These are phyloP conservation scores for Platanthera zijinensis DNA, from an alignment of 106 monocot genomes.

Conservation along the genomic window DNA sequence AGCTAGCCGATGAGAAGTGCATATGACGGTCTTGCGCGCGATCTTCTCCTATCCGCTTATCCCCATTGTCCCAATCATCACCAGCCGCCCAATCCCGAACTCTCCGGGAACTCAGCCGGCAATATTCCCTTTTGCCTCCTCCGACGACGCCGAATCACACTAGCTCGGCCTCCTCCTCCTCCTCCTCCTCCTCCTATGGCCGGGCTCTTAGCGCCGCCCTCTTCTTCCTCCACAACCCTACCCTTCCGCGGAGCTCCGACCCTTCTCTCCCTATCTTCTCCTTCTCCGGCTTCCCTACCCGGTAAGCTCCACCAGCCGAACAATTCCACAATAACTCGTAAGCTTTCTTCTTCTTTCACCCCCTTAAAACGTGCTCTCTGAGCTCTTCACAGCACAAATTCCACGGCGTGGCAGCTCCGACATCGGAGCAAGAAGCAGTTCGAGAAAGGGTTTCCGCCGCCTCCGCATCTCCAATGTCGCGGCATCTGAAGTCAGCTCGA, in stretches of 20 bases:
- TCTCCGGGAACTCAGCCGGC: too few species aligned
- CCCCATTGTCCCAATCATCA: too few species aligned
- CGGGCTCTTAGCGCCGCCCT: conserved; percentile 15
- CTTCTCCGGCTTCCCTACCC: conserved; percentile 19
- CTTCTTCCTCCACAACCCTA: conserved; percentile 12
- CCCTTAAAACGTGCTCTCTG: neutral
- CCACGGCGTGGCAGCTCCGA: neutral
- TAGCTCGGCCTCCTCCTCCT: neutral
- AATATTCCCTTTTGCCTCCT: too few species aligned
- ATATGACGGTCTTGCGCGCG: too few species aligned
- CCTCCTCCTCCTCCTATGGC: conserved; percentile 20
- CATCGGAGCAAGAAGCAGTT: neutral
- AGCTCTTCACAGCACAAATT: conserved; percentile 10
- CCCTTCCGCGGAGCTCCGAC: conserved; percentile 9
- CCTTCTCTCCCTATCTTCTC: neutral
- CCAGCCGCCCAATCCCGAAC: too few species aligned
- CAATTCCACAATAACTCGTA: neutral
- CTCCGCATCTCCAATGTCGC: conserved; percentile 36
- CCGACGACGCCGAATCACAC: too few species aligned
- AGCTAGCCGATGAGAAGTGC: too few species aligned
- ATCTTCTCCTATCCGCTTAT: too few species aligned
- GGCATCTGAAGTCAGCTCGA: conserved; percentile 21
- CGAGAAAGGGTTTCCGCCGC: conserved; percentile 8
- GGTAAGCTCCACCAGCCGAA: conserved; percentile 11
- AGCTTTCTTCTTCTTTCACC: neutral